Evolutionary conservation across 2,329 filamentous ascomycete genomes (phyloP), one percentile per base, ranked within the genome.

Genomic region (Beauveria scarabaeidicola): DNA sequence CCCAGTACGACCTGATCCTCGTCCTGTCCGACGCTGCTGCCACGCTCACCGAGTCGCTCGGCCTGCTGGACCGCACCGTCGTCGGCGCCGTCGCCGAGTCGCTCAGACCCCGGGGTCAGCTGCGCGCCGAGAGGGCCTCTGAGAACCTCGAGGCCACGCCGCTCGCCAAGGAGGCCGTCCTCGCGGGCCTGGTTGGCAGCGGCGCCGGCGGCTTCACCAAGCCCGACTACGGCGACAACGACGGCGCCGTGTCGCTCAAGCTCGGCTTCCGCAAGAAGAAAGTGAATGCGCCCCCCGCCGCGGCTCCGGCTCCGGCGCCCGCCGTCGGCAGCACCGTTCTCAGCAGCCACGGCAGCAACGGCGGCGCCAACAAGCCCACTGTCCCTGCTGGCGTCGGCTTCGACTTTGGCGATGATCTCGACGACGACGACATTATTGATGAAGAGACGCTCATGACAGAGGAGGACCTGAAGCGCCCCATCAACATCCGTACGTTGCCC

Each of bases 361-460:
- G 72, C 40, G 66, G 67, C 62, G 70, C 72, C 19, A 69, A 70
- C 3, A 71, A 72, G 60, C 52, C 74, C 67, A 71, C 70, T 1
- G 76, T 36, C 72, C 79, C 82, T 17, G 75, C 78, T 52, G 85
- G 83, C 21, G 83, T 90, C 13, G 87, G 86, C 38, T 88, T 88
- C 64, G 85, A 88, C 67, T 82, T 86, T 62, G 80, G 79, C 64
- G 83, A 88, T 64, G 85, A 90, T 64, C 78, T 87, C 59, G 82
- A 81, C 50, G 88, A 91, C 66, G 91, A 95, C 64, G 92, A 95
- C 59, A 75, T 96, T 58, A 94, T 99, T 65, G 91, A 97, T 69
- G 94, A 97, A 72, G 88, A 97, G 68, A 86, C 85, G 10, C 78
- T 99, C 36, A 78, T 99, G 66, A 90, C 87, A 3, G 91, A 92